Evolutionary conservation across 2,329 filamentous ascomycete species (phyloP), one percentile per base, ranked within the genome.

Genomic region (Colletotrichum orbiculare): DNA sequence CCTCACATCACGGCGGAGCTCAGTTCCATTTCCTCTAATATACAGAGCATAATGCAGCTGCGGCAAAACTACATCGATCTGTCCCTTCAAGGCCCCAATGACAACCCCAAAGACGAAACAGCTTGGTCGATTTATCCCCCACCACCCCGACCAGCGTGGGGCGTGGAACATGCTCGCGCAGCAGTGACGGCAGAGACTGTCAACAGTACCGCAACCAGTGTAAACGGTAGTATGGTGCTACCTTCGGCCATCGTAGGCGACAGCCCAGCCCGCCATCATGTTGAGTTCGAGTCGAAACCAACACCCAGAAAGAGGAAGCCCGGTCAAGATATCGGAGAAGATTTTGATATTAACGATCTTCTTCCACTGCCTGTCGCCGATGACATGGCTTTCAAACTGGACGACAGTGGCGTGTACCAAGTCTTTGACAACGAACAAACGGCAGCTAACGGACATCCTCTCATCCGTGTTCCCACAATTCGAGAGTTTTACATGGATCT

Each of bases 401-500:
- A 98, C 75, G 86, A 89, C 3, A 91, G 87, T 70, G 92, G 96
- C 66, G 93, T 99, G 5, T 99, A 93, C 75, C 96, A 99, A 74
- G 93, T 99, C 2, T 97, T 93, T 73, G 90, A 95, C 71, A 90
- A 86, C 50, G 80, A 86, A 5, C 83, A 86, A 61, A 86, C 88
- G 2, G 82, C 84, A 41, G 83, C 89, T 56, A 81, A 87, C 15
- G 85, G 89, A 67, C 83, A 85, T 15, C 94, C 95, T 0, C 87
- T 94, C 13, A 86, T 97, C 54, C 84, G 89, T 49, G 92, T 98
- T n/a, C 96, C 96, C 1, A 97, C 93, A 6, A 88, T 98, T 72
- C 89, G 94, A 72, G 95, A 99, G 73, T 99, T 94, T 73, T 99
- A 98, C 77, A 92, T 97, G 83, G 95, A 97, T 74, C 82, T 99